Evolutionary conservation across 192 early-diverging fungal genomes (phyloP).

Genomic region (Backusella liffmaniae): DNA sequence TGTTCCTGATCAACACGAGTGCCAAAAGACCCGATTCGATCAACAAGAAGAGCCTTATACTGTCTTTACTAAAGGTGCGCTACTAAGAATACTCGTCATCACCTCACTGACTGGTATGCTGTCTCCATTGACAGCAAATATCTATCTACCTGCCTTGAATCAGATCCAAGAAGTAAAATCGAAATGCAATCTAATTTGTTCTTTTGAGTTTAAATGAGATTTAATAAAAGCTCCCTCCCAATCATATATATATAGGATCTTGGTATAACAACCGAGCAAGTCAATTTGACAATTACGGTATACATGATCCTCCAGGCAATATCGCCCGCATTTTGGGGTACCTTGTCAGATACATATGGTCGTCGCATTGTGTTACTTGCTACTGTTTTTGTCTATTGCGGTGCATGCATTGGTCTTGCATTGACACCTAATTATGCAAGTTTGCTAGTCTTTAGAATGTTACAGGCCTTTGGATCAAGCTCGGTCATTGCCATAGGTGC

Average conservation of each 20-base stretch:
- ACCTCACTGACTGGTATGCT: slow-evolving; percentile 37
- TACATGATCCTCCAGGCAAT: slow-evolving; percentile 34
- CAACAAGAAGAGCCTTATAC: slow-evolving; percentile 17
- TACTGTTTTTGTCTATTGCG: slow-evolving; percentile 27
- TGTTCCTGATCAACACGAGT: not conserved
- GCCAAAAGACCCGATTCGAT: not conserved
- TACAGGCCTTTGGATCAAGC: slow-evolving; percentile 37
- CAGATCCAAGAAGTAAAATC: slow-evolving; percentile 14
- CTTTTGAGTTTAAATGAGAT: not conserved
- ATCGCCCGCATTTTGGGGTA: slow-evolving; percentile 38
- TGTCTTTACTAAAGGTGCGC: slow-evolving; percentile 19
- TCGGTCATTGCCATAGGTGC: slow-evolving; percentile 37
- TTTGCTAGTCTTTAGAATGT: slow-evolving; percentile 28
- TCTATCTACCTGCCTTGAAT: slow-evolving; percentile 29
- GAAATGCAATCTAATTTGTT: not conserved
- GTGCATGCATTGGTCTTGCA: slow-evolving; percentile 33
- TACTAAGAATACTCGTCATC: slow-evolving; percentile 34
- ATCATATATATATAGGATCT: slow-evolving; percentile 4
- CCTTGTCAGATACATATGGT: slow-evolving; percentile 31
- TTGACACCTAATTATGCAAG: slow-evolving; percentile 19
- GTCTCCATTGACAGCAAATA: slow-evolving; percentile 21
- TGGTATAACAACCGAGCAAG: not conserved
- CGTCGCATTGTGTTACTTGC: slow-evolving; percentile 34
- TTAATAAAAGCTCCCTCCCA: not conserved
- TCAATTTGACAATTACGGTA: slow-evolving; percentile 18